Base-by-base conservation (phyloP, 306 rosid genomes). In the Corylus americana region DNA sequence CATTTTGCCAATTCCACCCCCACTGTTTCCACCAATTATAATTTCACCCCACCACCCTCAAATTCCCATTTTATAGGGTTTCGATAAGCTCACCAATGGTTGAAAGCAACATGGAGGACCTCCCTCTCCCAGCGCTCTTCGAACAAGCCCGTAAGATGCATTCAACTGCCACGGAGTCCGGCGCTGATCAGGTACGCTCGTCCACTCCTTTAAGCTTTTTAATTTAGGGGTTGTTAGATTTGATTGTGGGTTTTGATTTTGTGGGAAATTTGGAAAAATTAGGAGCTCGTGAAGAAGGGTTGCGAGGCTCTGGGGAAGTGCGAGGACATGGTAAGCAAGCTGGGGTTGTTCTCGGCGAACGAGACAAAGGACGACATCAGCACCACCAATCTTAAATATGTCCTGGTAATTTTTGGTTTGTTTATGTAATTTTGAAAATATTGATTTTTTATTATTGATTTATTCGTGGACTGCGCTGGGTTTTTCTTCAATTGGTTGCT, bases 351-450 rank as follows among this genome's bases (percentile, higher is more conserved):
- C 86, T 95, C 98, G 20, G 4, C 89, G 3, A 95, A 95, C 35
- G 99, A 95, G 87, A 90, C 92, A 84, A 95, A 93, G 78, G 99
- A 95, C 6, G 99, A 95, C 88, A 89, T 95, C 73, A 84, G 89
- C 87, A 93, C 99, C 27, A 57, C 89, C 37, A 89, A 90, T 86
- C 93, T 95, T 35, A 95, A 95, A 84, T 93, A 95, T 67, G 44
- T 90, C 75, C 83, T 95, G 97, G 99, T 93, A 90, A 80, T 63
- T 74, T 4, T 31, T 70, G 42, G 80, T 68, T 59, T 13, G 7
- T 17, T 61, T 0, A 8, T 39, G 3, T 18, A 16, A 31, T 51
- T 44, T 58, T n/a, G 2, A 53, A 53, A 53, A 53, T 53, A 2
- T 11, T 42, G 45, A 39, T 3, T 42, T 53, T 16, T 16, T 11